Percentiles rank a stretch among this genome's conserved stretches.
Evolutionary conservation across 2,329 filamentous ascomycete genomes (phyloP).

Genomic region (Cladophialophora immunda): DNA sequence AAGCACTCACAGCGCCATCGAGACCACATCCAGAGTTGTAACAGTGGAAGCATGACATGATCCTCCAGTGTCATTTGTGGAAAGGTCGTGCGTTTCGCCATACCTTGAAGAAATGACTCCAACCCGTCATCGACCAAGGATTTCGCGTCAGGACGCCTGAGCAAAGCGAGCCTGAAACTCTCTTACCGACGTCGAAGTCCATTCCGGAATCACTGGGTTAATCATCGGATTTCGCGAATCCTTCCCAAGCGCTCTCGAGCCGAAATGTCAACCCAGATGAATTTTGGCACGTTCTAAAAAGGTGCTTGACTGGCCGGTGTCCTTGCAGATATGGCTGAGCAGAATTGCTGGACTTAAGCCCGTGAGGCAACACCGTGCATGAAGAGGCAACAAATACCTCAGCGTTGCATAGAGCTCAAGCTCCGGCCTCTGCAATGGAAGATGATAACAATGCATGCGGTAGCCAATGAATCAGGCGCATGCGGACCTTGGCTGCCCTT

Average conservation of each 20-base stretch:
- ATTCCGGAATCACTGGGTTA: background rate
- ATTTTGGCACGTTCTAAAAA: background rate
- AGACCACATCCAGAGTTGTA: background rate
- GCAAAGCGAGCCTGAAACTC: background rate
- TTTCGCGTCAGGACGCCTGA: background rate
- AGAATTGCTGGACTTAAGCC: background rate
- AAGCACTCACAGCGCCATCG: slow-evolving; percentile 1
- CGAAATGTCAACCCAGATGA: background rate
- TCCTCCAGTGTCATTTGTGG: background rate
- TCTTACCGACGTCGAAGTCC: background rate
- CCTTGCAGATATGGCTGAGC: background rate
- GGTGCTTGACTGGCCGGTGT: background rate
- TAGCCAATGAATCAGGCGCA: no score
- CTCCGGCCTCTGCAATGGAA: background rate
- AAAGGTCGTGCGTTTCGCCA: background rate
- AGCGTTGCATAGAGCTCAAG: background rate
- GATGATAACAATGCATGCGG: no score
- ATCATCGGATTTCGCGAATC: background rate
- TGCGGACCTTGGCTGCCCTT: no score
- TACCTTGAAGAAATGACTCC: background rate
- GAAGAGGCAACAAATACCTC: background rate
- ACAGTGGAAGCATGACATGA: background rate
- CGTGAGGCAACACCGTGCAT: background rate
- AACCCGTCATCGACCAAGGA: background rate
- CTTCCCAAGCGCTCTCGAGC: background rate